Percentiles rank a stretch among this genome's conserved stretches.
These are phyloP conservation scores for Klebsormidium nitens DNA, from an alignment of 139 green algal genomes.

Conservation along the genomic window DNA sequence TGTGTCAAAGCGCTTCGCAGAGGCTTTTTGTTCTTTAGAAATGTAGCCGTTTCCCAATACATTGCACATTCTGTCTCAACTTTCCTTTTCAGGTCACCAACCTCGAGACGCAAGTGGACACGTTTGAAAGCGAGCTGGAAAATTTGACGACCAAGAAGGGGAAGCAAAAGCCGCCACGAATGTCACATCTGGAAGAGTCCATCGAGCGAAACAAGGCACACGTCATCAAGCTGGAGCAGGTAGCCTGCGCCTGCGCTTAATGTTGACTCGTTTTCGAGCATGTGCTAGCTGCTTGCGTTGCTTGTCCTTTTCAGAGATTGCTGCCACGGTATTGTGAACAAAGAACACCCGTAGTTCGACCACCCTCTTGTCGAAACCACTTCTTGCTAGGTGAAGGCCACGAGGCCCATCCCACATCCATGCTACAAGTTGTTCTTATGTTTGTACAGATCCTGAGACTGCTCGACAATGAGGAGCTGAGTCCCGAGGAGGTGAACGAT, in stretches of 20 bases:
- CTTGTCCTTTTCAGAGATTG: no score
- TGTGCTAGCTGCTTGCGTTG: no score
- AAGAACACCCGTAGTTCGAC: no score
- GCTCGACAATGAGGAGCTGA: slow-evolving; percentile 90
- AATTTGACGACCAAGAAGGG: slow-evolving; percentile 65
- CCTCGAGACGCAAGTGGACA: slow-evolving; percentile 69
- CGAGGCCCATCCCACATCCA: no score
- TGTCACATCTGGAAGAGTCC: slow-evolving; percentile 63
- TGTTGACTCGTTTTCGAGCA: no score
- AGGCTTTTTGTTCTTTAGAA: not conserved
- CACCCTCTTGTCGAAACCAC: no score
- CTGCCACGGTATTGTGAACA: no score
- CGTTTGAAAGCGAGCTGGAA: slow-evolving; percentile 91
- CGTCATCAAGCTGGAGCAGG: slow-evolving; percentile 51
- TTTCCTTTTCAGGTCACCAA: slow-evolving; percentile 28
- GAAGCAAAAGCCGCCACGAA: slow-evolving; percentile 52
- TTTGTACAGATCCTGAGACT: slow-evolving; percentile 62
- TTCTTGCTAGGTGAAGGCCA: no score
- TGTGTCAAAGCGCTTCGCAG: no score
- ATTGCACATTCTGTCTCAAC: not conserved
- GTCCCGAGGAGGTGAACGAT: slow-evolving; percentile 46
- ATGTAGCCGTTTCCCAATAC: not conserved
- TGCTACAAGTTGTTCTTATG: no score
- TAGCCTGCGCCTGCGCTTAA: not conserved
- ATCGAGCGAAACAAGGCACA: slow-evolving; percentile 72